A percentile compares a stretch with the other conserved stretches of the same genome.
Conservation (phyloP, 106 monocot genomes). For the Xerophyta viscosa region DNA sequence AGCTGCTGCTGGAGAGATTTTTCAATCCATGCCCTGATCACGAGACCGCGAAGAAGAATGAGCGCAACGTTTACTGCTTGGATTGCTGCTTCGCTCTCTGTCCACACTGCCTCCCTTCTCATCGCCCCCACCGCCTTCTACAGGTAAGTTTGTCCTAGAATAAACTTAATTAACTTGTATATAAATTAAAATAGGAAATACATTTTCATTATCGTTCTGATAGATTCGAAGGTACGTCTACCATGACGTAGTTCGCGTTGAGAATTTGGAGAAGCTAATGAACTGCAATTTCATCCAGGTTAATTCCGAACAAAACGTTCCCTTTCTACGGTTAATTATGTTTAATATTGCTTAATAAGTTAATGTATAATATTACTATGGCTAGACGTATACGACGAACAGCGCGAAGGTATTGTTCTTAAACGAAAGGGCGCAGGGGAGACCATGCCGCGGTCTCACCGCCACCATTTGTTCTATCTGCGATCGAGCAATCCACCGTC, state of each 20-base stretch:
- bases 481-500: slow-evolving; percentile 54
- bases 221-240: slow-evolving; percentile 81
- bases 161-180: slow-evolving; percentile 3
- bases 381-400: slow-evolving; percentile 64
- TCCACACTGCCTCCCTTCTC: slow-evolving; percentile 50
- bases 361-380: neutral
- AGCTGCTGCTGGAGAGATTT: slow-evolving; percentile 40
- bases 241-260: slow-evolving; percentile 60
- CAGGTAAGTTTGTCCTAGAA: slow-evolving; percentile 32
- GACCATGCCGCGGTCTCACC: slow-evolving; percentile 44
- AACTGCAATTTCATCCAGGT: slow-evolving; percentile 64
- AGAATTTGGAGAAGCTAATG: slow-evolving; percentile 55
- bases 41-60: slow-evolving; percentile 60
- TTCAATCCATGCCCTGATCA: slow-evolving; percentile 48
- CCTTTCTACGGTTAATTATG: neutral
- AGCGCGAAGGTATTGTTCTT: slow-evolving; percentile 72
- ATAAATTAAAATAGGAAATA: too few species aligned
- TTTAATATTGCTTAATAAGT: too few species aligned
- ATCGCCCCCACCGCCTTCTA: slow-evolving; percentile 56
- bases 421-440: slow-evolving; percentile 44
- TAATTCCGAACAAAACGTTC: too few species aligned
- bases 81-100: slow-evolving; percentile 72
- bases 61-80: slow-evolving; percentile 72
- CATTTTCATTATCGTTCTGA: neutral
- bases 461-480: slow-evolving; percentile 52